phyloP scores from a whole-genome alignment of 345 rosid genomes.

The Aquilaria sinensis region DNA sequence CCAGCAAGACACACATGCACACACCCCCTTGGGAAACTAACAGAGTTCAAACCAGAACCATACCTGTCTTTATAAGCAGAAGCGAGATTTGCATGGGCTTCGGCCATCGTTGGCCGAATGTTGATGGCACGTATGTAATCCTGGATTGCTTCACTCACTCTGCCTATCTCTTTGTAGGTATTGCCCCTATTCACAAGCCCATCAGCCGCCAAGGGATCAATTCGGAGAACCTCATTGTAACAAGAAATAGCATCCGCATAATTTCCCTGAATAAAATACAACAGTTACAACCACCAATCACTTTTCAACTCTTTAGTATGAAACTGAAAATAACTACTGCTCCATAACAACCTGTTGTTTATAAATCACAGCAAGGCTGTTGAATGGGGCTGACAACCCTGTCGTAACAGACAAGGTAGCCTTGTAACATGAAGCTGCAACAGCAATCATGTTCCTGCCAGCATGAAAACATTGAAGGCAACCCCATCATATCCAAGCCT shows the following conservation, averaged over 20 bases:
- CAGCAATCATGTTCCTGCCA: slow-evolving; percentile 70
- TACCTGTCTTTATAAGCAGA: slow-evolving; percentile 99
- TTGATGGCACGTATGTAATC: slow-evolving; percentile 81
- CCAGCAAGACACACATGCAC: too few species aligned
- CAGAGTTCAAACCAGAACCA: background rate
- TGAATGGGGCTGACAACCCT: slow-evolving; percentile 96
- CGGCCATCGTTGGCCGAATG: slow-evolving; percentile 90
- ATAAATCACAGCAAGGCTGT: slow-evolving; percentile 90
- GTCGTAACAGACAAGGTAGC: slow-evolving; percentile 88
- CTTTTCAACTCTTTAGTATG: background rate
- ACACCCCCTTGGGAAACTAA: too few species aligned
- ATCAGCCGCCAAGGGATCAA: slow-evolving; percentile 97
- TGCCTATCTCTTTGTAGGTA: slow-evolving; percentile 93
- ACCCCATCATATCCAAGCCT: background rate
- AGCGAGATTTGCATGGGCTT: slow-evolving; percentile 99
- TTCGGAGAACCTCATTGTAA: slow-evolving; percentile 94
- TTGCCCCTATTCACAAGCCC: slow-evolving; percentile 97
- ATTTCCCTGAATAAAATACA: slow-evolving; percentile 50
- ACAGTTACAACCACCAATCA: background rate
- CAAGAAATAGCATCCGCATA: slow-evolving; percentile 92
- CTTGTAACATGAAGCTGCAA: slow-evolving; percentile 82
- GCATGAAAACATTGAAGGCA: slow-evolving; percentile 14
- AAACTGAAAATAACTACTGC: slow-evolving; percentile 4
- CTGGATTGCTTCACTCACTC: slow-evolving; percentile 93
- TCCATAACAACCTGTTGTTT: slow-evolving; percentile 76